Conservation (phyloP, 2,329 filamentous ascomycete genomes). For the Metarhizium sp. region DNA sequence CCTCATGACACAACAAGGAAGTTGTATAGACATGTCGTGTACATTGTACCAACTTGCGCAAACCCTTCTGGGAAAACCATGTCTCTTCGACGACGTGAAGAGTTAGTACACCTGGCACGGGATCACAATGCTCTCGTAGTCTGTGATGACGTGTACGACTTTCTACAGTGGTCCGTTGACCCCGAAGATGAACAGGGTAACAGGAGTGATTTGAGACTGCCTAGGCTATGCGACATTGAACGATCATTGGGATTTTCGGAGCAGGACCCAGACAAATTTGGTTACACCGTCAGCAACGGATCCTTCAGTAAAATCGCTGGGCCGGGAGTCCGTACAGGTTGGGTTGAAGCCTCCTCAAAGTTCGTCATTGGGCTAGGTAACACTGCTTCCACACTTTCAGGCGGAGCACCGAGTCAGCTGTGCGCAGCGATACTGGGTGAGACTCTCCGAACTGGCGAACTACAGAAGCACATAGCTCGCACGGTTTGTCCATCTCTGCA, state of each 20-base stretch:
- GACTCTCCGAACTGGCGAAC: slow-evolving; percentile 32
- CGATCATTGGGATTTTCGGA: slow-evolving; percentile 36
- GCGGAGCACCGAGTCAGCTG: slow-evolving; percentile 51
- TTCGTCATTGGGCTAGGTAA: slow-evolving; percentile 42
- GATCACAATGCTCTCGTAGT: slow-evolving; percentile 74
- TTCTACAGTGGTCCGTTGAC: slow-evolving; percentile 64
- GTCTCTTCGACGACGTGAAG: slow-evolving; percentile 55
- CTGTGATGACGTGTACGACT: slow-evolving; percentile 89
- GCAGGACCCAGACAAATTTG: slow-evolving; percentile 46
- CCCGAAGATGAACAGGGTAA: slow-evolving; percentile 12
- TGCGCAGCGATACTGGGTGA: slow-evolving; percentile 41
- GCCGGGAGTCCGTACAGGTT: slow-evolving; percentile 78
- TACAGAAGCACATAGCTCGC: slow-evolving; percentile 34
- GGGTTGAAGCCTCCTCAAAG: slow-evolving; percentile 62
- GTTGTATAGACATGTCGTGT: slow-evolving; percentile 79
- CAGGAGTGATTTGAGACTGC: slow-evolving; percentile 43
- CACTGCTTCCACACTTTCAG: slow-evolving; percentile 44
- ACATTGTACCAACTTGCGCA: slow-evolving; percentile 78
- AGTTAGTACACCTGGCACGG: slow-evolving; percentile 67
- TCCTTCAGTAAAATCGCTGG: slow-evolving; percentile 83
- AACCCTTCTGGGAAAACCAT: slow-evolving; percentile 85
- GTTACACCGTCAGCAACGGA: slow-evolving; percentile 76
- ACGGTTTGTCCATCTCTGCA: slow-evolving; percentile 35
- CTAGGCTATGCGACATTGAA: slow-evolving; percentile 74
- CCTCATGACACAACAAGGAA: slow-evolving; percentile 52